These are phyloP conservation scores for Xylaria sp. DNA, from an alignment of 2,329 filamentous ascomycete species.

Conservation along the genomic window DNA sequence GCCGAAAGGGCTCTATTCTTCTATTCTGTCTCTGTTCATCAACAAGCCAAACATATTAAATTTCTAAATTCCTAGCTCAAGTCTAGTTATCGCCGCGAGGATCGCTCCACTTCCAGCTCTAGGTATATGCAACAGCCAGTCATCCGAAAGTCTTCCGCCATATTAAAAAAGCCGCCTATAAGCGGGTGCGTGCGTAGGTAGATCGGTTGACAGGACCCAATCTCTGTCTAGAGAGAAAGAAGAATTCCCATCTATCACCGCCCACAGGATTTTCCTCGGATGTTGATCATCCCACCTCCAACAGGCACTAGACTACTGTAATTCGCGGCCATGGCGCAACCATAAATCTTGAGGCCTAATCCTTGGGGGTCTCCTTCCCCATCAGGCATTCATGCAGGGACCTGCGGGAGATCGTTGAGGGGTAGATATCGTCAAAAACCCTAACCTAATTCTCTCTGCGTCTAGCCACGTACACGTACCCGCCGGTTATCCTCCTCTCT, in stretches of 20 bases:
- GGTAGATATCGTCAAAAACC: constrained; percentile 14
- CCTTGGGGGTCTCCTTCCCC: constrained; percentile 22
- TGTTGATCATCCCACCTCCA: too few relatives aligned
- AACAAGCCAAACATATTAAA: neutral
- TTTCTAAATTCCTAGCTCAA: constrained; percentile 5
- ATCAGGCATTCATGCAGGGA: constrained; percentile 33
- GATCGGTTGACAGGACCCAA: neutral
- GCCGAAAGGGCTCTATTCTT: neutral
- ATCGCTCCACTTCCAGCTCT: constrained; percentile 29
- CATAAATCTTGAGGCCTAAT: constrained; percentile 5
- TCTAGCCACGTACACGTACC: too few relatives aligned
- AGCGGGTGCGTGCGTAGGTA: neutral
- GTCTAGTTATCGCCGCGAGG: constrained; percentile 4
- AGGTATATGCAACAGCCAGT: neutral
- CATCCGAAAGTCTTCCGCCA: neutral
- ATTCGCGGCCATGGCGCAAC: neutral
- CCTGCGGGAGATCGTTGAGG: constrained; percentile 25
- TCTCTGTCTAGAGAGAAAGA: neutral
- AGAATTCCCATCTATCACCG: neutral
- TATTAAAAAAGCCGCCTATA: neutral
- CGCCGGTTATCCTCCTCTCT: constrained; percentile 1
- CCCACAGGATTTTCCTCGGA: neutral
- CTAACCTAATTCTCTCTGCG: neutral
- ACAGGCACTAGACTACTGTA: neutral
- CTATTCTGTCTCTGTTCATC: neutral